Percentiles rank a stretch among this genome's conserved stretches.
Evolutionary conservation across 768 basidiomycete genomes (phyloP).

Genomic region (Auriscalpium microsporum): DNA sequence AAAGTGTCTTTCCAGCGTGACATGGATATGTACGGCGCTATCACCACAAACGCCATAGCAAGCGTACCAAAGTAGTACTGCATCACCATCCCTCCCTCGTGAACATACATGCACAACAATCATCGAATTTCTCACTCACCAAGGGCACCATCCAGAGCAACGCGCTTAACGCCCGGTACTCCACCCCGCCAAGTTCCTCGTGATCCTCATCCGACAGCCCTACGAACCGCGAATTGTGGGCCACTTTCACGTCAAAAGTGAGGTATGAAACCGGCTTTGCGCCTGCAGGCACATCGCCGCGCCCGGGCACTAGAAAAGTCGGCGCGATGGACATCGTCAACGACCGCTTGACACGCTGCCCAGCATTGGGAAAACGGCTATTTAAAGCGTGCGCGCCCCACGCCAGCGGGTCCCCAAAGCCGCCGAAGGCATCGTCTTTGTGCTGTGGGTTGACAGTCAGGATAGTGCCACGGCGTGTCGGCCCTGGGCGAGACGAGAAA

Average conservation of each 20-base stretch:
- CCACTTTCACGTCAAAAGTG: constrained; percentile 34
- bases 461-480: background rate
- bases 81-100: background rate
- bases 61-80: constrained; percentile 41
- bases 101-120: background rate
- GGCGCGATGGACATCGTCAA: constrained; percentile 67
- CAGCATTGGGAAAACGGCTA: constrained; percentile 49
- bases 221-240: constrained; percentile 74
- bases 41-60: constrained; percentile 33
- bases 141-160: constrained; percentile 68
- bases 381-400: constrained; percentile 34
- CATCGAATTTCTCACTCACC: constrained; percentile 36
- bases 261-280: constrained; percentile 25
- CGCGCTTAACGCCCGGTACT: constrained; percentile 75
- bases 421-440: constrained; percentile 4
- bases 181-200: constrained; percentile 87
- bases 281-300: constrained; percentile 4
- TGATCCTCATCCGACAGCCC: constrained; percentile 66
- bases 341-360: constrained; percentile 49
- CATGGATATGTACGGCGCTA: constrained; percentile 38
- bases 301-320: constrained; percentile 31
- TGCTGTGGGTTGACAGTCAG: constrained; percentile 1
- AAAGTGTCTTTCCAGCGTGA: constrained; percentile 31
- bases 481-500: background rate
- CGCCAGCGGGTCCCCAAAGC: constrained; percentile 10